These are phyloP conservation scores for Geopyxis carbonaria DNA, from an alignment of 495 filamentous ascomycete genomes.

Conservation along the genomic window DNA sequence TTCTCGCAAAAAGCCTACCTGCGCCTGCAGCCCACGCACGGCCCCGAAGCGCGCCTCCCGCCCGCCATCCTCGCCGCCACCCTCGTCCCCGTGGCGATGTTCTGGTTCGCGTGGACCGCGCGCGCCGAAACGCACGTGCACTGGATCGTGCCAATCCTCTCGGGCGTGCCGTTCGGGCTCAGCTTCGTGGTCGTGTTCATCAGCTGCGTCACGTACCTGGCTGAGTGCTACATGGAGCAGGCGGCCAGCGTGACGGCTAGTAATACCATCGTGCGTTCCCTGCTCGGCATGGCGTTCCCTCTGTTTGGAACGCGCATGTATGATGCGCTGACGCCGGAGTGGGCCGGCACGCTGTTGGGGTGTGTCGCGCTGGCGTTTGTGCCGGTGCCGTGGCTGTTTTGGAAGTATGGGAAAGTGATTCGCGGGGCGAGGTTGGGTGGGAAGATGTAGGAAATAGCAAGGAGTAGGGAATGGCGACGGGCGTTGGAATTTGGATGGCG, in stretches of 20 bases:
- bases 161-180: constrained; percentile 42
- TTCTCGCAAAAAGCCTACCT: constrained; percentile 51
- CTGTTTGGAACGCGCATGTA: constrained; percentile 39
- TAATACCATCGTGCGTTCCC: constrained; percentile 72
- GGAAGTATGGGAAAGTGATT: constrained; percentile 44
- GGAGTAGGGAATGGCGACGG: too few relatives aligned
- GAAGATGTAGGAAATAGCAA: too few relatives aligned
- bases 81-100: constrained; percentile 47
- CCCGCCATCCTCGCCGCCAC: constrained; percentile 60
- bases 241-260: constrained; percentile 77
- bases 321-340: constrained; percentile 47
- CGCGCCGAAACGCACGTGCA: constrained; percentile 42
- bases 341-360: constrained; percentile 63
- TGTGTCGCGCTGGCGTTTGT: constrained; percentile 50
- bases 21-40: constrained; percentile 54
- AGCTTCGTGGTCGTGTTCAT: constrained; percentile 67
- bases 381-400: constrained; percentile 58
- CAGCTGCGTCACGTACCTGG: constrained; percentile 69
- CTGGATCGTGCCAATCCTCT: constrained; percentile 69
- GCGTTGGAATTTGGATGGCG: too few relatives aligned
- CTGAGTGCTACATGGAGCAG: constrained; percentile 81
- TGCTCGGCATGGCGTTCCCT: constrained; percentile 62
- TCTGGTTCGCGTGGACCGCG: constrained; percentile 50
- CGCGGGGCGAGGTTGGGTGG: too few relatives aligned
- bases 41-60: constrained; percentile 77